Conservation (phyloP, 2,329 filamentous ascomycete species). For the Berkeleyomyces rouxiae region DNA sequence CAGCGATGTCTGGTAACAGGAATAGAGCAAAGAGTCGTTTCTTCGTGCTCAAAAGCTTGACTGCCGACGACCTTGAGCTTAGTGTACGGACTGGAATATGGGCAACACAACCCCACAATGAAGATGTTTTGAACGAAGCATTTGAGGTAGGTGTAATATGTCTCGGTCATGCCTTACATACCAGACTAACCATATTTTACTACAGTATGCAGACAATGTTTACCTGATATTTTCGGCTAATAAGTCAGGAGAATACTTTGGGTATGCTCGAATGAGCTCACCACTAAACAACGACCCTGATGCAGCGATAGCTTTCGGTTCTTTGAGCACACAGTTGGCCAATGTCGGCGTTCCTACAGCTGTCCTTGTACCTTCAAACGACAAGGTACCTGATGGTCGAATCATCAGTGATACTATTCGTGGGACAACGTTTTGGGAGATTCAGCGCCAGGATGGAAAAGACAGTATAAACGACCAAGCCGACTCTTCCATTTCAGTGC, state of each 20-base stretch:
- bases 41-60: constrained; percentile 87
- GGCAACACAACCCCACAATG: constrained; percentile 91
- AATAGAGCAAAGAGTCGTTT: constrained; percentile 36
- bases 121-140: constrained; percentile 64
- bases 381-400: constrained; percentile 60
- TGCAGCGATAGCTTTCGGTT: constrained; percentile 52
- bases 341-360: constrained; percentile 52
- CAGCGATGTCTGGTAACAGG: background rate
- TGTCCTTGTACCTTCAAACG: constrained; percentile 62
- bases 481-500: constrained; percentile 28
- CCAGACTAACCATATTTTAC: background rate
- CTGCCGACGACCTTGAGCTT: constrained; percentile 72
- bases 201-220: constrained; percentile 60
- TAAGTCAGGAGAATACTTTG: constrained; percentile 93
- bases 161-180: background rate
- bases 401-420: constrained; percentile 86
- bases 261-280: constrained; percentile 81
- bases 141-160: constrained; percentile 45
- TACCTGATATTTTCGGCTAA: constrained; percentile 93
- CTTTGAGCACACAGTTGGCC: constrained; percentile 40
- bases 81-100: constrained; percentile 80
- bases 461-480: background rate
- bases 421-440: constrained; percentile 97
- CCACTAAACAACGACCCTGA: constrained; percentile 62
- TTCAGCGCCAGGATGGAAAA: constrained; percentile 30